Percentiles rank a stretch among this genome's conserved stretches.
These are phyloP conservation scores for Chrysopogon serrulatus DNA, from an alignment of 176 grass and related monocot genomes.

Conservation along the genomic window DNA sequence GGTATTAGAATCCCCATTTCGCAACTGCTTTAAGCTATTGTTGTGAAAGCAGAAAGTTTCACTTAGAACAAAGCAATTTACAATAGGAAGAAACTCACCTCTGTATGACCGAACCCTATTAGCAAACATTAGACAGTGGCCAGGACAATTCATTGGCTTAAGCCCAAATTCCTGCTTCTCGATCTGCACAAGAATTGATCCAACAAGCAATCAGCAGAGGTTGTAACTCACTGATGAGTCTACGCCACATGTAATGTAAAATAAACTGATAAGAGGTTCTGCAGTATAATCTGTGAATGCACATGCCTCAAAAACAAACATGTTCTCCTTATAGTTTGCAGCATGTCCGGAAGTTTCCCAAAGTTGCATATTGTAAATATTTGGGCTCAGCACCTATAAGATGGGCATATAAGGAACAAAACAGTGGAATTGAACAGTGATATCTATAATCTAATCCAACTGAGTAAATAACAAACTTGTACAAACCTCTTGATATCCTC, in stretches of 20 bases:
- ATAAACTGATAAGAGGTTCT: not conserved
- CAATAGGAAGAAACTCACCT: constrained; percentile 49
- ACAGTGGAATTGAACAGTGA: not conserved
- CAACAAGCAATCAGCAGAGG: not conserved
- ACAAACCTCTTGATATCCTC: constrained; percentile 89
- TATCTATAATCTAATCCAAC: not conserved
- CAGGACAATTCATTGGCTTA: constrained; percentile 99
- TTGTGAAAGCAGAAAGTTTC: not conserved
- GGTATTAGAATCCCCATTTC: too few species aligned
- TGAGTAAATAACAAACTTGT: constrained; percentile 13
- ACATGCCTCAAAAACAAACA: constrained; percentile 93
- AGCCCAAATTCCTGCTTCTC: constrained; percentile 99
- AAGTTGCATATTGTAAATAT: constrained; percentile 99
- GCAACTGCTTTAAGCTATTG: not conserved
- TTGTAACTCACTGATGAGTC: not conserved
- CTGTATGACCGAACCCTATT: constrained; percentile 88
- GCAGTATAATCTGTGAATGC: not conserved
- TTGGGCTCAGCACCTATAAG: constrained; percentile 82
- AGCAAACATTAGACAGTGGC: constrained; percentile 98
- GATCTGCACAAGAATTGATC: constrained; percentile 45
- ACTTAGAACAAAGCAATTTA: not conserved
- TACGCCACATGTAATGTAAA: not conserved
- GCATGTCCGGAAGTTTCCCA: constrained; percentile 99
- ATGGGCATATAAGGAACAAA: constrained; percentile 1
- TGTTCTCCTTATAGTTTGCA: constrained; percentile 98